These are phyloP conservation scores for Somion occarium DNA, from an alignment of 1,284 basidiomycete species.

Conservation along the genomic window DNA sequence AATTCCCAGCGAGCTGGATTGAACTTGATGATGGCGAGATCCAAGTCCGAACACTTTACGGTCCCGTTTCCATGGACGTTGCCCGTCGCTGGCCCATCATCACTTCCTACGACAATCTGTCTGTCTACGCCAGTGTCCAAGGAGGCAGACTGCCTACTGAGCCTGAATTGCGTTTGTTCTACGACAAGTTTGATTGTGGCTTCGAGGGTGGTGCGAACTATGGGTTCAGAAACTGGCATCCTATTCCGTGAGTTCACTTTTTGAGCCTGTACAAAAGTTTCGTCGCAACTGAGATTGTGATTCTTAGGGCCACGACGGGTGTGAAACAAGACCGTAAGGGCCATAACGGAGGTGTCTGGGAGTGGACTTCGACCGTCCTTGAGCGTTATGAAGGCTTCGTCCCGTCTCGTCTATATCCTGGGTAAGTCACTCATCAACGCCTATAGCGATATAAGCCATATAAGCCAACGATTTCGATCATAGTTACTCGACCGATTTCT, in stretches of 20 bases:
- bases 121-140: conserved; percentile 75
- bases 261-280: too few species aligned
- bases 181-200: conserved; percentile 62
- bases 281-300: too few species aligned
- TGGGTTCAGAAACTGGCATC: conserved; percentile 93
- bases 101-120: conserved; percentile 77
- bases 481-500: conserved; percentile 90
- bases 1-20: conserved; percentile 69
- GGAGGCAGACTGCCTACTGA: conserved; percentile 93
- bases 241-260: conserved; percentile 76
- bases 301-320: conserved; percentile 58
- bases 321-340: conserved; percentile 46
- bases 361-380: conserved; percentile 89
- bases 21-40: conserved; percentile 43
- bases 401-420: conserved; percentile 78
- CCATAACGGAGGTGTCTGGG: conserved; percentile 97
- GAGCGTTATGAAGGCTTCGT: conserved; percentile 73
- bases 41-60: conserved; percentile 82
- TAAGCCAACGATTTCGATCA: conserved; percentile 36
- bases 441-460: not conserved
- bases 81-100: conserved; percentile 87
- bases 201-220: conserved; percentile 76
- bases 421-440: conserved; percentile 39
- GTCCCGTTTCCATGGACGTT: conserved; percentile 72
- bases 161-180: conserved; percentile 80